Conservation (phyloP, 2,329 filamentous ascomycete genomes). For the Verticillium longisporum region DNA sequence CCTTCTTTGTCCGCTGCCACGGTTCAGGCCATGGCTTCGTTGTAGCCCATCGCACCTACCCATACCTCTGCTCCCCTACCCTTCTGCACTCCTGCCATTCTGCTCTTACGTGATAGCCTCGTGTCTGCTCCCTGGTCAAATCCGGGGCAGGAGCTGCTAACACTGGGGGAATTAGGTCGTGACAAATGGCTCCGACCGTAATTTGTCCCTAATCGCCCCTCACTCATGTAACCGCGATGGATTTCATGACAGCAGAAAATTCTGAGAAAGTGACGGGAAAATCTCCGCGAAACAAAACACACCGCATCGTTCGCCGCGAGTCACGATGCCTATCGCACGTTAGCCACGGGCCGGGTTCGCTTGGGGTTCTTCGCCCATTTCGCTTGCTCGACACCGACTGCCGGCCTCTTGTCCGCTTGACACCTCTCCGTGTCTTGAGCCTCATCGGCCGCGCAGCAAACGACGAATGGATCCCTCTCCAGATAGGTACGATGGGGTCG, state of each 20-base stretch:
- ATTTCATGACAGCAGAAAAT: slow-evolving; percentile 1
- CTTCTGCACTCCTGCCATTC: not conserved
- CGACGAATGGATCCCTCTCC: not conserved
- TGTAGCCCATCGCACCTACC: not conserved
- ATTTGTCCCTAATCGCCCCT: not conserved
- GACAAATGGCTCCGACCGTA: not conserved
- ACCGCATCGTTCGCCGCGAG: not conserved
- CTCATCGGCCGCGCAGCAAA: not conserved
- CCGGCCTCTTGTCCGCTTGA: not conserved
- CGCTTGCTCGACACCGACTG: not conserved
- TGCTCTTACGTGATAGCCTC: not conserved
- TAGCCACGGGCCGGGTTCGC: not conserved
- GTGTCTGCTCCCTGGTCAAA: not conserved
- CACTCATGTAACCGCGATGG: not conserved
- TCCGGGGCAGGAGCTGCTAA: not conserved
- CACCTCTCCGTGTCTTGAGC: not conserved
- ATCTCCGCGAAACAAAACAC: not conserved
- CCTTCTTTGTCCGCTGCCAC: not conserved
- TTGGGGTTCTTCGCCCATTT: not conserved
- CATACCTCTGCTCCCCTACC: not conserved
- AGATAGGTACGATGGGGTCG: not conserved
- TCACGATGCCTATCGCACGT: not conserved
- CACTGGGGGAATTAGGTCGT: not conserved
- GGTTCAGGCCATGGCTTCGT: too few species aligned
- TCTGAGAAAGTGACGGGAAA: not conserved